Percentiles rank a stretch among this genome's conserved stretches.
These are phyloP conservation scores for Hypoxylon sp. DNA, from an alignment of 2,329 filamentous ascomycete species.

Conservation along the genomic window DNA sequence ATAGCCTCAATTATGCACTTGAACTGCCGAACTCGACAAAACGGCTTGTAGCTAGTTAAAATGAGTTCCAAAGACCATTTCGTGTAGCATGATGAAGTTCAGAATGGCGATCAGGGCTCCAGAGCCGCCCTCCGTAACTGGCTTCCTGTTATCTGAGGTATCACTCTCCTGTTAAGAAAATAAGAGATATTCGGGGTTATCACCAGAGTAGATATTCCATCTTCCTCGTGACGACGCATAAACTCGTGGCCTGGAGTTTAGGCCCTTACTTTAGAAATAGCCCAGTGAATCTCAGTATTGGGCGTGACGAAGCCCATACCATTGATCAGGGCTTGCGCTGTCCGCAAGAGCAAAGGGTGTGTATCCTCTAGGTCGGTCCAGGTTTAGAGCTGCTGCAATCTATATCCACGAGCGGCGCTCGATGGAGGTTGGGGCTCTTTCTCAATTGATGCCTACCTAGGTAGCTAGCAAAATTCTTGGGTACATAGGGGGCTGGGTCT, in stretches of 20 bases:
- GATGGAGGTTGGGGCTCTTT: background rate
- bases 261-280: background rate
- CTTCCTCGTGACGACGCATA: background rate
- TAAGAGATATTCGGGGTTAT: background rate
- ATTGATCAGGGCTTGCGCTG: background rate
- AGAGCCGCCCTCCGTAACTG: background rate
- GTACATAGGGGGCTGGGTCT: conserved; percentile 57
- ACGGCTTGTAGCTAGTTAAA: conserved; percentile 9
- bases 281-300: background rate
- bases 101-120: background rate
- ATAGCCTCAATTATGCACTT: background rate
- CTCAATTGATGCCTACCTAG: background rate
- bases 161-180: background rate
- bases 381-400: background rate
- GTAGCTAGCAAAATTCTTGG: conserved; percentile 55
- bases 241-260: conserved; percentile 7
- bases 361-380: background rate
- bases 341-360: background rate
- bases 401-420: background rate
- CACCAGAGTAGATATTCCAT: background rate
- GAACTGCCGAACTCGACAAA: background rate
- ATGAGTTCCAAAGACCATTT: conserved; percentile 9
- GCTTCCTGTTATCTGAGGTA: background rate
- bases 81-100: background rate
- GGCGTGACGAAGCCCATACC: conserved; percentile 2